Evolutionary conservation across 352 stramenopile species (phyloP), one percentile per base, ranked within the genome.

Genomic region (Phytophthora idaei): DNA sequence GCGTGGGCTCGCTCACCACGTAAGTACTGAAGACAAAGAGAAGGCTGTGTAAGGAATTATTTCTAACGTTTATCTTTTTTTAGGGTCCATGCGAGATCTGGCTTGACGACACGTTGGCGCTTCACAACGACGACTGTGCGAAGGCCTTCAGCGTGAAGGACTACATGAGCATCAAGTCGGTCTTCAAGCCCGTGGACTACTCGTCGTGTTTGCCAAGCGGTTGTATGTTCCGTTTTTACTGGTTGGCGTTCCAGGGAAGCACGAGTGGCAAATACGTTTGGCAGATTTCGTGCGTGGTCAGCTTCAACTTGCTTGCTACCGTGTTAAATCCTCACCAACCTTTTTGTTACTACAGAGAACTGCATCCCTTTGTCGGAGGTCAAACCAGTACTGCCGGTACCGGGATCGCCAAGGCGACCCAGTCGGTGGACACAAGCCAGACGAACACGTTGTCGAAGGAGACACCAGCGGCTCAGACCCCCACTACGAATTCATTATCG

Each of bases 151-250:
- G 57, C 8, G 21, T 34, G 9, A 15, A 37, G 14, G 51, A 71
- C 46, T 56, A 72, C 45, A 53, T 61, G 12, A 69, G 21, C 10
- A 61, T 72, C 25, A 75, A 75, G 53, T 75, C 68, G 47, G 51
- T 72, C 7, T 59, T 78, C 14, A 69, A 57, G 2, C 67, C 71
- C 4, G 32, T 77, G 0, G 65, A 71, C 52, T 77, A 77, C 46
- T 77, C 65, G 27, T 51, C 27, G 5, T 73, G 71, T 34, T 66
- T 48, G 9, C 32, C 51, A 6, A 51, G 50, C 5, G 57, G 68
- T 4, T 77, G 70, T 50, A 78, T 69, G 47, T 42, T 78, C 25
- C 66, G 70, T 6, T 78, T 77, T 50, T 78, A 75, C 46, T 73
- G 58, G 61, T 34, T 78, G 12, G 66, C 66, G 4, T 71, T 78